phyloP scores from a whole-genome alignment of 2,329 filamentous ascomycete genomes.

The Aureobasidium mangrovei region DNA sequence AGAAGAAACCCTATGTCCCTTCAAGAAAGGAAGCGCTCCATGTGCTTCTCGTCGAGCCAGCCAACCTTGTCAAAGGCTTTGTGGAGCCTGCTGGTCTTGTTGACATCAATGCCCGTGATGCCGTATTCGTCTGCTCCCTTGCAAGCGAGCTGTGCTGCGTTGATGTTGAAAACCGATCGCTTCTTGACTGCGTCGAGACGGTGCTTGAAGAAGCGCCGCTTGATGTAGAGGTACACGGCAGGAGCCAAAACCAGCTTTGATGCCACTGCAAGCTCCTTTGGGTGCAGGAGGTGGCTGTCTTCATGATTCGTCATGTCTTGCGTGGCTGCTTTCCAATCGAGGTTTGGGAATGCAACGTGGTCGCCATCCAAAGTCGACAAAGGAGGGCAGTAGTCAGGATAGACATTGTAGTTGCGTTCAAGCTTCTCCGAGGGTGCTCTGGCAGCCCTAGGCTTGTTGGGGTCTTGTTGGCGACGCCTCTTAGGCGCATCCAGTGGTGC shows the following conservation, averaged over 20 bases:
- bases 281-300: constrained; percentile 61
- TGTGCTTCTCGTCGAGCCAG: constrained; percentile 54
- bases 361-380: constrained; percentile 54
- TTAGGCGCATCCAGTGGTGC: neutral
- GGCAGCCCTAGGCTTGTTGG: constrained; percentile 10
- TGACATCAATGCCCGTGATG: constrained; percentile 64
- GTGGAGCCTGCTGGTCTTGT: constrained; percentile 92
- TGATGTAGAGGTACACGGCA: constrained; percentile 83
- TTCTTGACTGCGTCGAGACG: constrained; percentile 58
- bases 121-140: constrained; percentile 38
- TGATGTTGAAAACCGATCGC: constrained; percentile 85
- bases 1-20: neutral
- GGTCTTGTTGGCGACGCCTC: neutral
- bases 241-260: constrained; percentile 74
- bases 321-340: constrained; percentile 76
- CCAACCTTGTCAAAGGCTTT: constrained; percentile 78
- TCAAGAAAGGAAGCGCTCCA: constrained; percentile 15
- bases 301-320: constrained; percentile 69
- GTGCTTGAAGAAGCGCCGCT: constrained; percentile 79
- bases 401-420: constrained; percentile 60
- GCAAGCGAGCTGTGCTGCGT: constrained; percentile 90
- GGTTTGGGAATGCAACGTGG: constrained; percentile 57
- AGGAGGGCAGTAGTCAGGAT: constrained; percentile 60
- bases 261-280: constrained; percentile 68
- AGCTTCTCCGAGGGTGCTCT: constrained; percentile 69